phyloP scores from a whole-genome alignment of 225 moss, liverwort and hornwort genomes.

The Neckera pumila region DNA sequence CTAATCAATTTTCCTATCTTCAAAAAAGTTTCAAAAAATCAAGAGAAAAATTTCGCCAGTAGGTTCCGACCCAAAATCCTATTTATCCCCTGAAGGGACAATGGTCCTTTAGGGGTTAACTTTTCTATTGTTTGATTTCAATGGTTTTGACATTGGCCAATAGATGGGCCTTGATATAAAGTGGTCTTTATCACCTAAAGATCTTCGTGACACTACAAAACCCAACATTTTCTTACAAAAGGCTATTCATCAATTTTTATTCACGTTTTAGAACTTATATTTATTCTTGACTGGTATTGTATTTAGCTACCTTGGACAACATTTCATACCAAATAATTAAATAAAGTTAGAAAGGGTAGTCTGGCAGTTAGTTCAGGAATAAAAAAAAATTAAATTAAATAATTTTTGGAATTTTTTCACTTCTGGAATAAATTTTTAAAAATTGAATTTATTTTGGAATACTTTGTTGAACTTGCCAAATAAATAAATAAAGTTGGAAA shows the following conservation, averaged over 20 bases:
- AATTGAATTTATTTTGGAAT: background rate
- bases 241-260: background rate
- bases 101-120: too few species aligned
- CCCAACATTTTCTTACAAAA: background rate
- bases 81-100: too few species aligned
- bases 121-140: rapidly evolving
- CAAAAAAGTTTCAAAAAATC: too few species aligned
- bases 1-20: too few species aligned
- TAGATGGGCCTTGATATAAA: background rate
- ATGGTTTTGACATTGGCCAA: rapidly evolving
- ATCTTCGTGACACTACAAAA: background rate
- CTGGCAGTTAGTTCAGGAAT: background rate
- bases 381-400: background rate
- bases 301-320: rapidly evolving
- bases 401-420: background rate
- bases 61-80: too few species aligned
- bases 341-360: background rate
- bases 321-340: background rate
- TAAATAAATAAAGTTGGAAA: background rate
- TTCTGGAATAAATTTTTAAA: background rate
- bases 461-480: background rate
- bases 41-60: too few species aligned
- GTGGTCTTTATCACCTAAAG: rapidly evolving
- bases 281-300: background rate
- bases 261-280: background rate